Percentiles rank a stretch among this genome's conserved stretches.
phyloP scores from a whole-genome alignment of 257 asterid genomes.

The Jacaranda copaia region DNA sequence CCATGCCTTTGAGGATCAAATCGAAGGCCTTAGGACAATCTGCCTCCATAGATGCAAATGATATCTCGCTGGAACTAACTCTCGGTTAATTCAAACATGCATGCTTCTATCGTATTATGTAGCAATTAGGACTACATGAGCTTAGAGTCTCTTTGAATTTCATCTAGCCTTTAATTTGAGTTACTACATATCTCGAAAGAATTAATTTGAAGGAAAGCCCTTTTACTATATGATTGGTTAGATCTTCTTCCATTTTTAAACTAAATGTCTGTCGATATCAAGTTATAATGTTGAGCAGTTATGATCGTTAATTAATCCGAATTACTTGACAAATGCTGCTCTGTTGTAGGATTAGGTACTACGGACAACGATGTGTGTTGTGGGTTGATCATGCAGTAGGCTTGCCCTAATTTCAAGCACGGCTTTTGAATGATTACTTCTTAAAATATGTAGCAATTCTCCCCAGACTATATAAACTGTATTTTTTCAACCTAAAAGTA shows the following conservation, averaged over 20 bases:
- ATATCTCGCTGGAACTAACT: slow-evolving; percentile 62
- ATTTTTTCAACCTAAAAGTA: too few relatives aligned
- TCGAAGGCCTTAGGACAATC: slow-evolving; percentile 30
- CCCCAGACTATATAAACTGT: too few relatives aligned
- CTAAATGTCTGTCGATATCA: not conserved
- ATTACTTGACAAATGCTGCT: too few relatives aligned
- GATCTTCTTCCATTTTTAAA: too few relatives aligned
- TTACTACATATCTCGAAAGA: not conserved
- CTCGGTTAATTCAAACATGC: slow-evolving; percentile 42
- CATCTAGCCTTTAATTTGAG: not conserved
- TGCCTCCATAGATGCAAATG: slow-evolving; percentile 31
- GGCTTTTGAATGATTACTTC: too few relatives aligned
- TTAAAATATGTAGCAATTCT: too few relatives aligned
- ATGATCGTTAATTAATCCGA: too few relatives aligned
- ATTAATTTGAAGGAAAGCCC: not conserved
- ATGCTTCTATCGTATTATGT: not conserved
- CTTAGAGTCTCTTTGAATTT: not conserved
- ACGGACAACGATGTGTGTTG: too few relatives aligned
- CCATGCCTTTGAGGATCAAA: not conserved
- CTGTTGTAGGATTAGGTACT: too few relatives aligned
- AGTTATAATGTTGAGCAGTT: not conserved
- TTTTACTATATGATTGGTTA: too few relatives aligned
- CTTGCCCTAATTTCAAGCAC: too few relatives aligned
- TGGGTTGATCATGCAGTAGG: too few relatives aligned
- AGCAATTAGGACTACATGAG: not conserved